These are phyloP conservation scores for Peniophora sp. DNA, from an alignment of 1,284 basidiomycete species.

Conservation along the genomic window DNA sequence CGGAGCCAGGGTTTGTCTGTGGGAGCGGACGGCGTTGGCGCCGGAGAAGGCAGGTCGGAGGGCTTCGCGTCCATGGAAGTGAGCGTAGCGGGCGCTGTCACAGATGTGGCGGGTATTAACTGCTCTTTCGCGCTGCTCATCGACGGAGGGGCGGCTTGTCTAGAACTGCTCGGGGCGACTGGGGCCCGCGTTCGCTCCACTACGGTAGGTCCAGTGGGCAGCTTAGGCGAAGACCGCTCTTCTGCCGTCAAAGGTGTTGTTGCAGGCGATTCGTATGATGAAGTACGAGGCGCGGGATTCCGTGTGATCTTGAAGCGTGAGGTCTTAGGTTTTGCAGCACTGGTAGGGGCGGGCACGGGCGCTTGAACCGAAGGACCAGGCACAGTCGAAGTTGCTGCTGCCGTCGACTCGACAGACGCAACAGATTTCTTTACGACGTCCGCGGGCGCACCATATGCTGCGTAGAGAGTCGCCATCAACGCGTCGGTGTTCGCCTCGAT, in stretches of 20 bases:
- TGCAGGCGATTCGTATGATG: constrained; percentile 2
- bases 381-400: background rate
- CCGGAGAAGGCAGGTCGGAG: background rate
- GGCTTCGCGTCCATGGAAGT: background rate
- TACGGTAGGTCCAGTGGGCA: constrained; percentile 13
- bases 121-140: background rate
- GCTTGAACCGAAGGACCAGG: constrained; percentile 1
- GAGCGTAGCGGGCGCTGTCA: background rate
- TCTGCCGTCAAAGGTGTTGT: constrained; percentile 19
- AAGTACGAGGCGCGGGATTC: constrained; percentile 8
- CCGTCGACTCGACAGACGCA: background rate
- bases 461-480: constrained; percentile 8
- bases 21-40: constrained; percentile 13
- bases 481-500: constrained; percentile 14
- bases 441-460: constrained; percentile 7
- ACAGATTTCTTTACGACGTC: background rate
- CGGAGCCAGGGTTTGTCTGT: background rate
- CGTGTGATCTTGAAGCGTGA: constrained; percentile 32
- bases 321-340: constrained; percentile 19
- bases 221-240: constrained; percentile 24
- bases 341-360: constrained; percentile 6
- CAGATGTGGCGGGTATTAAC: background rate
- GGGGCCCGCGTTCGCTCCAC: constrained; percentile 15
- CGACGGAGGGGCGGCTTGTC: background rate
- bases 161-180: background rate